Evolutionary conservation across 1,284 basidiomycete genomes (phyloP), one percentile per base, ranked within the genome.

Genomic region (Wallemia mellicola): DNA sequence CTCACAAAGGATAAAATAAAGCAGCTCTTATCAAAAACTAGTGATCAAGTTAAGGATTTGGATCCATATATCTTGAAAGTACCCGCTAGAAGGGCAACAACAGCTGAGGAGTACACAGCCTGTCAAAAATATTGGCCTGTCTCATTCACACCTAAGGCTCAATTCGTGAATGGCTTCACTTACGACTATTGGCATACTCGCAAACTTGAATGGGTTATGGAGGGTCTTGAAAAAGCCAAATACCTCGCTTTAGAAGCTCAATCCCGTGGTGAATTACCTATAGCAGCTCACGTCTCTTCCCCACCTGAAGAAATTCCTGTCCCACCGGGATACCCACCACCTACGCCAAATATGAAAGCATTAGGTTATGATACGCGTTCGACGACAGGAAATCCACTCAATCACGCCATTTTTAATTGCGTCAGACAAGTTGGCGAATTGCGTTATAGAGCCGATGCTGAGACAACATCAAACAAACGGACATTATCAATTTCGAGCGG

Each of bases 341-440:
- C 71, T 0, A 72, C 71, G 1, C 65, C 66, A 0, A 63, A 64
- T 28, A 65, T 72, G 19, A 66, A 69, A 19, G 71, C 71, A 0
- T 63, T 63, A 1, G 79, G 78, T 0, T 68, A 73, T 64, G 89
- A 95, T 68, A 82, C 80, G 2, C 77, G 89, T 33, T 68, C 61
- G 3, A 79, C 80, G 0, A 73, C 77, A 0, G 61, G 63, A 0
- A 86, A 92, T 66, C 83, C 86, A 1, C 77, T 94, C 9, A 78
- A 82, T 2, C 89, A 94, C 66, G 80, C 87, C 2, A 75, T 79
- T 17, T 75, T 88, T 62, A 86, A 86, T 67, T 74, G 81, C 60
- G 77, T 92, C 28, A 77, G 82, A 26, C 64, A 66, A 3, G 68
- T 76, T 27, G 73, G 74, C 1, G 64, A 68, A 5, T 63, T 76